Conservation (phyloP, 2,329 filamentous ascomycete species). For the Pseudogymnoascus sp. region DNA sequence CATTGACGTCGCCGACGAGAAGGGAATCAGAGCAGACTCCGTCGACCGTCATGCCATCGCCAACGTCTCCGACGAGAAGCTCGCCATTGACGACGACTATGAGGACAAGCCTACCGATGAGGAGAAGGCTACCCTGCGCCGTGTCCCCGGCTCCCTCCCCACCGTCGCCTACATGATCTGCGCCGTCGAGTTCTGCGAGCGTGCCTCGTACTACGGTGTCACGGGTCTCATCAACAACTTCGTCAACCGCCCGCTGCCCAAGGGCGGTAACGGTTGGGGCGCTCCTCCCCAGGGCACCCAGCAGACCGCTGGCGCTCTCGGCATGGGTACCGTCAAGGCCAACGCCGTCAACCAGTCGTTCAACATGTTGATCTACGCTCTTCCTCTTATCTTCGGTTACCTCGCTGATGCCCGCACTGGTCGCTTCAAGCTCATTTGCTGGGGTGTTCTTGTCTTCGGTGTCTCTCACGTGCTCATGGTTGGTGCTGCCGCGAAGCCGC, state of each 20-base stretch:
- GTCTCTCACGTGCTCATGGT: slow-evolving; percentile 56
- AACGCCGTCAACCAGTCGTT: slow-evolving; percentile 46
- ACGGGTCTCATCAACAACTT: slow-evolving; percentile 52
- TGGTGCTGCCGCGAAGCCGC: slow-evolving; percentile 51
- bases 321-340: slow-evolving; percentile 46
- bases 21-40: slow-evolving; percentile 11
- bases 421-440: slow-evolving; percentile 54
- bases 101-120: slow-evolving; percentile 46
- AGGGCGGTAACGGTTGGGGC: slow-evolving; percentile 32
- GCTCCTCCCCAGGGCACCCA: slow-evolving; percentile 31
- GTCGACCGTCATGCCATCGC: slow-evolving; percentile 12
- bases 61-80: slow-evolving; percentile 15
- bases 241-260: slow-evolving; percentile 51
- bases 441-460: slow-evolving; percentile 43
- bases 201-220: slow-evolving; percentile 71
- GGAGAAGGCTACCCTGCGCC: slow-evolving; percentile 52
- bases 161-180: slow-evolving; percentile 62
- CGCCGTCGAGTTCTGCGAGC: slow-evolving; percentile 67
- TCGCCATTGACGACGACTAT: slow-evolving; percentile 14
- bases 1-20: not conserved
- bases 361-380: slow-evolving; percentile 41
- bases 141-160: slow-evolving; percentile 56
- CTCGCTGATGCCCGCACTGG: slow-evolving; percentile 57
- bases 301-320: slow-evolving; percentile 45
- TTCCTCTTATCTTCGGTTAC: slow-evolving; percentile 43